Percentiles rank a stretch among this genome's conserved stretches.
These are phyloP conservation scores for Candida glucosophila DNA, from an alignment of 1,139 yeast genomes.

Conservation along the genomic window DNA sequence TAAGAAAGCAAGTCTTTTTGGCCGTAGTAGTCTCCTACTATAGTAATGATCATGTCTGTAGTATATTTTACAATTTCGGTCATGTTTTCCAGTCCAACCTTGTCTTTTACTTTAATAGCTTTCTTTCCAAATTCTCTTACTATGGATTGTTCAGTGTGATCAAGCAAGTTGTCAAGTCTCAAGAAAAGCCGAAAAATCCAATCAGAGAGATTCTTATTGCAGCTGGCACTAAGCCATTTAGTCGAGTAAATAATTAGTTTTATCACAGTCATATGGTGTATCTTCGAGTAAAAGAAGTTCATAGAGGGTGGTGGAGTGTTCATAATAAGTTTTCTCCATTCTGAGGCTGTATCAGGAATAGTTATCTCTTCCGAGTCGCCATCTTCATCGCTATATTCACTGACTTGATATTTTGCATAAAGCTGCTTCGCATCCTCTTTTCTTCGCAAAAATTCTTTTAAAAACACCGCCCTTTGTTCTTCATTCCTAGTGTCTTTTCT, in stretches of 20 bases:
- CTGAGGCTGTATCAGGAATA: slow-evolving; percentile 19
- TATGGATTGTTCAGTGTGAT: slow-evolving; percentile 25
- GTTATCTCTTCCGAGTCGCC: neutral
- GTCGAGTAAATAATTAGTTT: slow-evolving; percentile 28
- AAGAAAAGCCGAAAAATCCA: slow-evolving; percentile 33
- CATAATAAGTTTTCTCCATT: slow-evolving; percentile 25
- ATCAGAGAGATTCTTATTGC: slow-evolving; percentile 19
- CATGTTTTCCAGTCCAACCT: slow-evolving; percentile 4
- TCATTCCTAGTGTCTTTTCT: too few species aligned
- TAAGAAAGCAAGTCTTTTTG: slow-evolving; percentile 22
- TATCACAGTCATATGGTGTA: slow-evolving; percentile 27
- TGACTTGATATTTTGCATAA: neutral
- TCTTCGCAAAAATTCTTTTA: neutral
- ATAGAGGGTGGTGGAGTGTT: slow-evolving; percentile 22
- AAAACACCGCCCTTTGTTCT: neutral
- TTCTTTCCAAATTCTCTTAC: slow-evolving; percentile 33
- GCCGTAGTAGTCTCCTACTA: slow-evolving; percentile 28
- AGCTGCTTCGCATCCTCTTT: neutral
- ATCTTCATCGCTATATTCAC: neutral
- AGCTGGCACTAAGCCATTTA: slow-evolving; percentile 28
- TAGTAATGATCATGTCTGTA: slow-evolving; percentile 21
- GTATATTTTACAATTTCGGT: slow-evolving; percentile 16
- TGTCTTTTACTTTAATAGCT: slow-evolving; percentile 14
- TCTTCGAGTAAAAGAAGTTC: slow-evolving; percentile 9
- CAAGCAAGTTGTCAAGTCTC: slow-evolving; percentile 26